phyloP scores from a whole-genome alignment of 1,284 basidiomycete species.

The Ceratobasidium papillatum region DNA sequence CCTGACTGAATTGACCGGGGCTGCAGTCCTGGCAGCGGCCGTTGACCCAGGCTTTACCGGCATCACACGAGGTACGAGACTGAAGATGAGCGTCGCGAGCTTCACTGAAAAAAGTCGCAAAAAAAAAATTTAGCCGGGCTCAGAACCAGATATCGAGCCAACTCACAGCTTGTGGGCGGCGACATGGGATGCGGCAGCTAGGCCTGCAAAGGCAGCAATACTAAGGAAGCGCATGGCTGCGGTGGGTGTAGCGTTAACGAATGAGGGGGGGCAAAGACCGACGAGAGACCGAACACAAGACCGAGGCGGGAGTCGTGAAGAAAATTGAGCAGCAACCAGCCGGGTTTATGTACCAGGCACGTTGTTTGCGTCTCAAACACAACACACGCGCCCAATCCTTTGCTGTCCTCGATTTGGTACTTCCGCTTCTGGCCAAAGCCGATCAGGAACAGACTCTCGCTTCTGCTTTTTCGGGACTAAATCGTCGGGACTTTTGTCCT shows the following conservation, averaged over 20 bases:
- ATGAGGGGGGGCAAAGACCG: conserved; percentile 14
- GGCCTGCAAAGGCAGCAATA: conserved; percentile 32
- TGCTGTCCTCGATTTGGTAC: background rate
- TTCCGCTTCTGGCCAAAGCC: background rate
- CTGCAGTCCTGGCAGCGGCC: conserved; percentile 19
- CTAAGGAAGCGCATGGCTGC: conserved; percentile 37
- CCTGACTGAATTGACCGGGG: background rate
- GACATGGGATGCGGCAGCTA: conserved; percentile 15
- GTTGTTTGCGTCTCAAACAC: conserved; percentile 5
- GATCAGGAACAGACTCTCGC: conserved; percentile 19
- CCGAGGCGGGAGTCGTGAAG: conserved; percentile 31
- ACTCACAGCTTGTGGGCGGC: conserved; percentile 18
- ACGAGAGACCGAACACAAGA: conserved; percentile 14
- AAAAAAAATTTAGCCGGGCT: background rate
- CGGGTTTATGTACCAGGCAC: background rate
- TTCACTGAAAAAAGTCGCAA: background rate
- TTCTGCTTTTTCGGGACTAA: background rate
- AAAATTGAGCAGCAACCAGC: background rate
- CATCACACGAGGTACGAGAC: background rate
- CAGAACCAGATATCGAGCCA: background rate
- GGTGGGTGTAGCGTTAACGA: background rate
- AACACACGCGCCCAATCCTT: background rate
- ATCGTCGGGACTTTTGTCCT: background rate
- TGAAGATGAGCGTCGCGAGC: conserved; percentile 7
- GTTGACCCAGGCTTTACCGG: background rate